Base-by-base conservation (phyloP, 441 rosid genomes). In the Brassica hybrid region DNA sequence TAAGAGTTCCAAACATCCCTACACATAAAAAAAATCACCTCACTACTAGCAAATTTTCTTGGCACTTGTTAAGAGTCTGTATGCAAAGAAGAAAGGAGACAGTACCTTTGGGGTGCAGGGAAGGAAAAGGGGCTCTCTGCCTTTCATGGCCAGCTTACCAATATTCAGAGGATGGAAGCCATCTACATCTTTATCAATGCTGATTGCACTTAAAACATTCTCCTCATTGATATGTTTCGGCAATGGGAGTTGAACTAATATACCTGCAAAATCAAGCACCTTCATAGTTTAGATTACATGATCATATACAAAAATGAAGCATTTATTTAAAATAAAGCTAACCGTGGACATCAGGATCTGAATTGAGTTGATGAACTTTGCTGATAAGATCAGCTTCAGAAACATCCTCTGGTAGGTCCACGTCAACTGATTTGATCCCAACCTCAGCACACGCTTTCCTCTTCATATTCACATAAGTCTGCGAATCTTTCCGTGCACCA, bases 91-190 rank as follows among this genome's bases (percentile, higher is more conserved):
- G 5, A 11, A 1, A 13, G 6, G 36, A 64, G 14, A 69, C 21
- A 60, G 74, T 85, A 83, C 99, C 99, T 93, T 92, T 71, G 97
- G 98, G 72, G 97, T 92, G 87, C 97, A 94, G 10, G 99, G 97
- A 74, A 85, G 88, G 72, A 91, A 94, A 75, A 91, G 92, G 23
- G 97, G 97, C 7, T 93, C 96, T 86, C 97, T 84, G 84, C 92
- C 99, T 84, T 94, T 94, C 99, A 94, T 94, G 54, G 97, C 99
- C 76, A 93, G 94, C 88, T 90, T 94, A 76, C 98, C 98, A 38
- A 93, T 91, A 74, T 94, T 94, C 59, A 94, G 71, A 68, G 99
- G 99, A 87, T 94, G 99, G 84, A 94, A 94, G n/a, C 99, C 99
- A 84, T 94, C 97, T 0, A 92, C 97, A 83, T 94, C 99, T 73